Evolutionary conservation across 208 protist genomes (phyloP), one percentile per base, ranked within the genome.

Genomic region (Leishmania turanica): DNA sequence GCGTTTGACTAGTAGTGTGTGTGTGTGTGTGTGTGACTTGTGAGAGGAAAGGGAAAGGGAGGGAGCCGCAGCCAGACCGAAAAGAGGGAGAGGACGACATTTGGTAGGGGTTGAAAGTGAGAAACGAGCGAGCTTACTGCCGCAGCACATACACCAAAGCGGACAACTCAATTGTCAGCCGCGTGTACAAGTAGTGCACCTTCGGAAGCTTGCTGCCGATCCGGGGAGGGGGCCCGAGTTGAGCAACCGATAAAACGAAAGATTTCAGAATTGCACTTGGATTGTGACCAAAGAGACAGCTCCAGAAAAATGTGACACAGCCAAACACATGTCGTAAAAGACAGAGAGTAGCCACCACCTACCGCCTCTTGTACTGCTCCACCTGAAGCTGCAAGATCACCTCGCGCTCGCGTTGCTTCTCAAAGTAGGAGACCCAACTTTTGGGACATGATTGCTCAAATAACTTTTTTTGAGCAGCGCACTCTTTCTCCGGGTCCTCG

Each of bases 361-460:
- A 84, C 11, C 80, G 78, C 3, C 82, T 86, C 42, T 88, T 93
- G 76, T 87, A 89, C 77, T 92, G 91, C 31, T 95, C 90, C 49
- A 95, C 84, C 75, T 96, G 91, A 45, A 95, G 68, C 83, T 93
- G 89, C 75, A 96, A 84, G 84, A 96, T 94, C 60, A 94, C 84
- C 77, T 96, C 91, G 31, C 93, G 88, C 79, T 96, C 91, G 19
- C 91, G 84, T 72, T 96, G 93, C 78, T 96, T 95, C 65, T 94
- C 90, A 86, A 96, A 96, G 82, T 95, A 95, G 3, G 84, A 89
- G 60, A 93, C 80, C 91, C 93, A 96, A 78, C 91, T 95, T 70
- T 85, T 78, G 9, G 93, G 93, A 66, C 93, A 96, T 27, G 88
- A 84, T 21, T 91, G 78, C 47, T 87, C 82, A 73, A 93, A 90